phyloP scores from a whole-genome alignment of 345 rosid species.

The Alliaria petiolata region DNA sequence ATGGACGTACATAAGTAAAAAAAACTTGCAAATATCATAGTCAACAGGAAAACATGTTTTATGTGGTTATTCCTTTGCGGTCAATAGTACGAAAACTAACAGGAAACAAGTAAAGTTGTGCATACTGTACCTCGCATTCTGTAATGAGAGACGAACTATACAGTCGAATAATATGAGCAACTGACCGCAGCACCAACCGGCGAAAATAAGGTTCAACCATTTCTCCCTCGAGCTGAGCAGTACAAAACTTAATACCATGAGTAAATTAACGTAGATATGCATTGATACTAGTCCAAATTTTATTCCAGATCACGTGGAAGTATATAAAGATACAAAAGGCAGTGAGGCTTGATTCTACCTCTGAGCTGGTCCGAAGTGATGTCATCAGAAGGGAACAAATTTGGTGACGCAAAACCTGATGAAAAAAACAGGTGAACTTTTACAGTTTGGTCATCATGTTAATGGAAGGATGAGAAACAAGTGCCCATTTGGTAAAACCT shows the following conservation, averaged over 20 bases:
- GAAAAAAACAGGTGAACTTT: slow-evolving; percentile 32
- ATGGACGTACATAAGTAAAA: slow-evolving; percentile 1
- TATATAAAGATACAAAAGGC: slow-evolving; percentile 1
- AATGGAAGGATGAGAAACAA: slow-evolving; percentile 5
- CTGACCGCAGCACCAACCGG: slow-evolving; percentile 94
- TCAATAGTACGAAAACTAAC: neutral
- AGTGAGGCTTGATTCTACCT: slow-evolving; percentile 47
- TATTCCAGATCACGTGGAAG: slow-evolving; percentile 7
- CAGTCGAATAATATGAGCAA: slow-evolving; percentile 87
- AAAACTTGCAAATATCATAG: slow-evolving; percentile 10
- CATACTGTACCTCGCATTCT: slow-evolving; percentile 79
- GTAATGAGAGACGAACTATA: slow-evolving; percentile 91
- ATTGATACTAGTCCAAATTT: slow-evolving; percentile 12
- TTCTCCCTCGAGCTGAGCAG: slow-evolving; percentile 85
- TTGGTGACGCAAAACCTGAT: slow-evolving; percentile 88
- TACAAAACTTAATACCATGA: slow-evolving; percentile 24
- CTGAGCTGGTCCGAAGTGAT: slow-evolving; percentile 85
- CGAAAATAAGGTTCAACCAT: slow-evolving; percentile 93
- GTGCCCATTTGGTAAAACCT: neutral
- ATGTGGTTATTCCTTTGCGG: neutral
- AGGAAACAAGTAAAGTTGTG: slow-evolving; percentile 4
- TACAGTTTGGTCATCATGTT: slow-evolving; percentile 13
- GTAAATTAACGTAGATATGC: neutral
- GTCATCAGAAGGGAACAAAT: slow-evolving; percentile 98
- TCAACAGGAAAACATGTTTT: neutral